phyloP scores from a whole-genome alignment of 371 early-diverging fungal species.

The Circinella umbellata region DNA sequence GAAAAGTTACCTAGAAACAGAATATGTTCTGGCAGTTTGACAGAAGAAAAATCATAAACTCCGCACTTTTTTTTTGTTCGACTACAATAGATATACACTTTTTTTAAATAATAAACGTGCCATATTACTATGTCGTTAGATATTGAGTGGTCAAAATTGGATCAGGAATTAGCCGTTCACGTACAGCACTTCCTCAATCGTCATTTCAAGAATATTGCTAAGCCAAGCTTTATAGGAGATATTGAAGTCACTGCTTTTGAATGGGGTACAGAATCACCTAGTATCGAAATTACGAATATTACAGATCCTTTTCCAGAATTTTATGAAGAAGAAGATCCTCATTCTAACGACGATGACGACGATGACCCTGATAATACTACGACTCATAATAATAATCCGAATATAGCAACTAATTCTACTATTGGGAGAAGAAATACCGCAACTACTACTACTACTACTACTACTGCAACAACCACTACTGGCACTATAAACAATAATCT shows the following conservation, averaged over 20 bases:
- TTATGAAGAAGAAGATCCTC: slow-evolving; percentile 67
- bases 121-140: slow-evolving; percentile 77
- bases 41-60: too few species aligned
- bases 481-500: too few species aligned
- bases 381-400: background rate
- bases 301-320: slow-evolving; percentile 92
- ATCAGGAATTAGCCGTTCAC: slow-evolving; percentile 72
- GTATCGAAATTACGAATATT: slow-evolving; percentile 81
- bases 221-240: slow-evolving; percentile 87
- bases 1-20: too few species aligned
- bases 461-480: too few species aligned
- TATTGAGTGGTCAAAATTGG: slow-evolving; percentile 86
- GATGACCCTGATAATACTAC: slow-evolving; percentile 6
- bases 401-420: background rate
- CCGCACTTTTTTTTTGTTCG: background rate
- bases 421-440: background rate
- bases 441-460: background rate
- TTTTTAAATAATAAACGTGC: background rate
- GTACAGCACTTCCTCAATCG: slow-evolving; percentile 80
- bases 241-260: slow-evolving; percentile 79
- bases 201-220: slow-evolving; percentile 74
- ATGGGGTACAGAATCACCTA: slow-evolving; percentile 86
- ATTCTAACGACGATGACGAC: slow-evolving; percentile 24
- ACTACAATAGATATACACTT: too few species aligned
- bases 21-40: too few species aligned